Conservation (phyloP, 352 stramenopile genomes). For the Phytopythium kandeliae region DNA sequence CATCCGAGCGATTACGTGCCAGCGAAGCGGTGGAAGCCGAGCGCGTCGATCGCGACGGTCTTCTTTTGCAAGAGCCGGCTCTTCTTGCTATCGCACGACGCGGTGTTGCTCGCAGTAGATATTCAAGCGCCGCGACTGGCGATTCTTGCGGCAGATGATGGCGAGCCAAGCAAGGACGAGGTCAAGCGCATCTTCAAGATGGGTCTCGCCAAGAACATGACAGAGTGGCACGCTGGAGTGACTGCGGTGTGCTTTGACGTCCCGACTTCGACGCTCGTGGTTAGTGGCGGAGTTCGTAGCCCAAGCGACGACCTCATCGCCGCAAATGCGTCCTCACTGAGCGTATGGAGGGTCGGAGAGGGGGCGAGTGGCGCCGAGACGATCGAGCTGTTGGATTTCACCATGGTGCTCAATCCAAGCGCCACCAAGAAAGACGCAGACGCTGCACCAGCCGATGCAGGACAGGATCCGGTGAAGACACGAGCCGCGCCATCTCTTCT, state of each 20-base stretch:
- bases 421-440: constrained; percentile 3
- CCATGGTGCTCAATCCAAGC: constrained; percentile 44
- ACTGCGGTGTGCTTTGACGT: constrained; percentile 37
- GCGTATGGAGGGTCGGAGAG: constrained; percentile 45
- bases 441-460: background rate
- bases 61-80: constrained; percentile 43
- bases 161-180: constrained; percentile 2
- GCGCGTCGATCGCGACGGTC: constrained; percentile 19
- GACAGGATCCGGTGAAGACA: constrained; percentile 3
- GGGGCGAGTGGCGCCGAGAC: constrained; percentile 28
- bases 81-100: constrained; percentile 35
- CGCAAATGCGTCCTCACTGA: constrained; percentile 51
- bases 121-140: constrained; percentile 43
- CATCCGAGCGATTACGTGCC: constrained; percentile 25
- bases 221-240: constrained; percentile 56
- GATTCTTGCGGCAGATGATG: constrained; percentile 24
- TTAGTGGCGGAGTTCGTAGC: constrained; percentile 48
- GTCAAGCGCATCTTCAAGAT: constrained; percentile 26
- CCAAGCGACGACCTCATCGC: constrained; percentile 44
- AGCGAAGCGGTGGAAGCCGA: constrained; percentile 34
- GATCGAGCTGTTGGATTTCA: constrained; percentile 59
- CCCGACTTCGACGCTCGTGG: constrained; percentile 30
- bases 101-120: constrained; percentile 36
- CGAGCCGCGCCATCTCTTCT: constrained; percentile 16
- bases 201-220: constrained; percentile 31